Evolutionary conservation across 768 basidiomycete species (phyloP), one percentile per base, ranked within the genome.

Genomic region (Termitomyces sp.): DNA sequence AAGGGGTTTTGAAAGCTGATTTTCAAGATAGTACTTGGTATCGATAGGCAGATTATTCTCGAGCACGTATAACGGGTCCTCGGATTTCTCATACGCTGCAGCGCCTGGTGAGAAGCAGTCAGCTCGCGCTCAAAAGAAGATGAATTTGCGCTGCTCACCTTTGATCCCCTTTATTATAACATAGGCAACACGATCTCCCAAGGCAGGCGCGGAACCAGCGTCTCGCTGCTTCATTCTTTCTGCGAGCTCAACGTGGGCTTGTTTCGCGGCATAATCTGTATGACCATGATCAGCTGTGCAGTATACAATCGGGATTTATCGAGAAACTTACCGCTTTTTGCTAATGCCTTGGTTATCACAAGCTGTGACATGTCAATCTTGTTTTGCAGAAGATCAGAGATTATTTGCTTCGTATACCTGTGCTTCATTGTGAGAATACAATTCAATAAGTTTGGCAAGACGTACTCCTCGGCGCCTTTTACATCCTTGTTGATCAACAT

Each of bases 11-110:
- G 94, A 92, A 0, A 99, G 83, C 68, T 99, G 97, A 65, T 98
- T 98, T 57, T 99, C 96, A 48, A 99, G 84, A 68, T 98, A 99
- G 71, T 99, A 98, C 67, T 91, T 88, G 5, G 97, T 98, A 67
- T 99, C 97, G 60, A 99, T 95, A 0, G 97, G 97, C 43, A 99
- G 84, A 69, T 94, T 99, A 71, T 99, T 94, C 71, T 99, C 97
- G 22, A 99, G 81, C 16, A 98, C 97, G 66, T 92, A 98, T 53
- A 99, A 79, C 0, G 97, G 97, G 64, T 98, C 97, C 68, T 99
- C 97, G 0, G 96, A 98, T 71, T 98, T 98, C 69, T 98, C 96
- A 64, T 97, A 99, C 16, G 96, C 97, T 16, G 94, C 94, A 13
- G 97, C 96, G 64, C 93, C 92, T 92, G 26, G 46, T 48, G 36